phyloP scores from a whole-genome alignment of 2,329 filamentous ascomycete genomes.

The Diaporthe australafricana region DNA sequence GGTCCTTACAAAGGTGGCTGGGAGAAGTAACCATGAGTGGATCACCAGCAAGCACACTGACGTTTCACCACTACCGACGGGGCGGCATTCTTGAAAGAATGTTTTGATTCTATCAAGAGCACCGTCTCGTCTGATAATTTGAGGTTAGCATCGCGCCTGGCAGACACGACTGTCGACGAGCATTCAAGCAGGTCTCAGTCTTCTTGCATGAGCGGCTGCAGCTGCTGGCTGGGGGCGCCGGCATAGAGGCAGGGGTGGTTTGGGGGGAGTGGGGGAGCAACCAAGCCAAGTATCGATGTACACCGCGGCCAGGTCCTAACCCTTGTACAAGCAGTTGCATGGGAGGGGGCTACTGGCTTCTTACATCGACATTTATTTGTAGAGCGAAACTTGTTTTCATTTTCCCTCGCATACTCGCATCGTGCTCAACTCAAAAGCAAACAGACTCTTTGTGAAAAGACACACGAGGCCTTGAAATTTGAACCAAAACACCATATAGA shows the following conservation, averaged over 20 bases:
- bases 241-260: not conserved
- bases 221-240: not conserved
- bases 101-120: no score
- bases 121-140: not conserved
- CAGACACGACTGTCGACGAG: not conserved
- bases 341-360: not conserved
- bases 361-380: no score
- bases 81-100: not conserved
- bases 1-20: constrained; percentile 27
- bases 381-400: no score
- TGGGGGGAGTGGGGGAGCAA: no score
- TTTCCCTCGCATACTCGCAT: no score
- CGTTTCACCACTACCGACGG: constrained; percentile 13
- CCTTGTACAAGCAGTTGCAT: not conserved
- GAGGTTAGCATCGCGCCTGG: not conserved
- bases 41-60: constrained; percentile 18
- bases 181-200: not conserved
- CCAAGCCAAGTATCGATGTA: not conserved
- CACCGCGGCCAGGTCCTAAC: not conserved
- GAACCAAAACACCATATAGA: no score
- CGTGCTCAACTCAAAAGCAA: no score
- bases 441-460: no score
- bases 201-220: constrained; percentile 4
- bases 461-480: no score
- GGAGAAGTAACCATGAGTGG: constrained; percentile 11